phyloP scores from a whole-genome alignment of 495 filamentous ascomycete genomes.

The Xylaria scruposa region DNA sequence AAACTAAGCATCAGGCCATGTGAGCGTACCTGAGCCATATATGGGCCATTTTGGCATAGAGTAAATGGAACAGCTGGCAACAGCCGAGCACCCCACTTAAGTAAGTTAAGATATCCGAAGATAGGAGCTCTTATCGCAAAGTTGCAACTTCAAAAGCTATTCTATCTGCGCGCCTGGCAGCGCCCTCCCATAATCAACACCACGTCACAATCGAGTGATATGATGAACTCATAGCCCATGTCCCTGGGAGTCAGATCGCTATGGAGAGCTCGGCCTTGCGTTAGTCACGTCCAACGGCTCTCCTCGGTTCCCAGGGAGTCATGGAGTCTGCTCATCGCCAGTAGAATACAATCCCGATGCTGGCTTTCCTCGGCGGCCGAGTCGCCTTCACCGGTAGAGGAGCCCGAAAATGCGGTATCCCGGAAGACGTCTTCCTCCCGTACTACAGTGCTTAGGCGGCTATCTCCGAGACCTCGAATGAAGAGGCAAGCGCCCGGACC shows the following conservation, averaged over 20 bases:
- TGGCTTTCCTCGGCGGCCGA: constrained; percentile 16
- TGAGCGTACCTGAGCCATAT: not conserved
- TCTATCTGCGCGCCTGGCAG: not conserved
- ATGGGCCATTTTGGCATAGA: not conserved
- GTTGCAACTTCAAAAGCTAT: not conserved
- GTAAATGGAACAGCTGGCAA: not conserved
- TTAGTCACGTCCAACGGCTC: constrained; percentile 34
- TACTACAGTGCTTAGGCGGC: not conserved
- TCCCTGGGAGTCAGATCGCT: constrained; percentile 49
- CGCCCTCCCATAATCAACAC: constrained; percentile 2
- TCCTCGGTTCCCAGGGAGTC: constrained; percentile 45
- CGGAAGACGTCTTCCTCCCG: not conserved
- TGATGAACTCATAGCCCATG: constrained; percentile 48
- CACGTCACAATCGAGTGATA: constrained; percentile 25
- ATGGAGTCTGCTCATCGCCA: constrained; percentile 23
- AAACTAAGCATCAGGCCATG: not conserved
- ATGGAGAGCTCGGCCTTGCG: constrained; percentile 43
- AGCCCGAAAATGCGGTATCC: not conserved
- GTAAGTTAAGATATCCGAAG: not conserved
- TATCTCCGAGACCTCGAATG: not conserved
- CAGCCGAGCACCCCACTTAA: not conserved
- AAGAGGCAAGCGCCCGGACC: not conserved
- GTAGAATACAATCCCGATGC: constrained; percentile 15
- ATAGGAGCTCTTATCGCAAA: constrained; percentile 7
- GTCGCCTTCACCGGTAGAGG: not conserved